Conservation (phyloP, 2,329 filamentous ascomycete species). For the Diplodia corticola region DNA sequence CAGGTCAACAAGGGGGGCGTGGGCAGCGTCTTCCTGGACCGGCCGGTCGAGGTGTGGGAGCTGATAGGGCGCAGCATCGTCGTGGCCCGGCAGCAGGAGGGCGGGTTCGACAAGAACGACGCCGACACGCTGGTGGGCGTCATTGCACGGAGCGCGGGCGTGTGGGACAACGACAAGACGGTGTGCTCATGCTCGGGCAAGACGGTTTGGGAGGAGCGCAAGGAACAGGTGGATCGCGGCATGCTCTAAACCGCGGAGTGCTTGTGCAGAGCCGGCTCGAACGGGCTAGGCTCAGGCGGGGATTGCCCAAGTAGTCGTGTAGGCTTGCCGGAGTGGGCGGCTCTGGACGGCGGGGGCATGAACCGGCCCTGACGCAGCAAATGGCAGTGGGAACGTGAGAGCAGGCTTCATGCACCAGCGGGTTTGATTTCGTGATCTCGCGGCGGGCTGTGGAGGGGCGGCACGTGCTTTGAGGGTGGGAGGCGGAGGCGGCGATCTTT, state of each 20-base stretch:
- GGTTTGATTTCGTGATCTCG: not conserved
- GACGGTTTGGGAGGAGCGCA: slow-evolving; percentile 95
- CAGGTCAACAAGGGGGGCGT: slow-evolving; percentile 73
- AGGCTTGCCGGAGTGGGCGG: not conserved
- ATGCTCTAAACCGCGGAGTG: slow-evolving; percentile 66
- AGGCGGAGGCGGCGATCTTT: not conserved
- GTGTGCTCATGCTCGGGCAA: slow-evolving; percentile 98
- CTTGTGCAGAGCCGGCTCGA: not conserved
- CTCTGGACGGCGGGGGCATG: not conserved
- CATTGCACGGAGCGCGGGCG: slow-evolving; percentile 91
- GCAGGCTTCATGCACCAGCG: slow-evolving; percentile 19
- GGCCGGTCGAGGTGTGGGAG: slow-evolving; percentile 87
- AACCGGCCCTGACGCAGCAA: slow-evolving; percentile 18
- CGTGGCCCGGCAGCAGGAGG: slow-evolving; percentile 68
- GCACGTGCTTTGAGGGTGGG: not conserved
- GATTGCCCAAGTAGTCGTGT: not conserved
- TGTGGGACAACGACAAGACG: slow-evolving; percentile 98
- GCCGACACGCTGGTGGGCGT: slow-evolving; percentile 86
- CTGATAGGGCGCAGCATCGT: slow-evolving; percentile 92
- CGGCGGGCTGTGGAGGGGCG: not conserved
- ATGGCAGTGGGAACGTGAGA: slow-evolving; percentile 9
- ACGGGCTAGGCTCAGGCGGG: not conserved
- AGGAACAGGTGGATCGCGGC: slow-evolving; percentile 83
- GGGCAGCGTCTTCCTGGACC: slow-evolving; percentile 79
- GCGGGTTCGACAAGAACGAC: slow-evolving; percentile 68